phyloP scores from a whole-genome alignment of 177 flowering plant species.

The Tripterygium wilfordii region DNA sequence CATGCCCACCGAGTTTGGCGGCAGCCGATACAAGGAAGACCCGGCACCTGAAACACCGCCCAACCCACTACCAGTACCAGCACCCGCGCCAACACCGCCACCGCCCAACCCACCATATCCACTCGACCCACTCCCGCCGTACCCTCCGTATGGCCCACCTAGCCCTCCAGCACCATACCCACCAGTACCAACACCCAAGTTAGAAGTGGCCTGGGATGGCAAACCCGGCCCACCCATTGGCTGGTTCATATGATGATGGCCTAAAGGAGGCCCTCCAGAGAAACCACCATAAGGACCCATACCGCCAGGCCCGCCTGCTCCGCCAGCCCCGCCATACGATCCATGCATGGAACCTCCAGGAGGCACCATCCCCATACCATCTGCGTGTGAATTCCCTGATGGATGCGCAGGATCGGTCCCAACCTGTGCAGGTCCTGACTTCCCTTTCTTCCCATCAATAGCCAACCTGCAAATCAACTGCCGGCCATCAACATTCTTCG shows the following conservation, averaged over 20 bases:
- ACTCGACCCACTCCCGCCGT: constrained; percentile 10
- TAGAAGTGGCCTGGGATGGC: constrained; percentile 35
- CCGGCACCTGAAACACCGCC: constrained; percentile 8
- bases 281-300: constrained; percentile 41
- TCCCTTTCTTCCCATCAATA: constrained; percentile 76
- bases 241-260: constrained; percentile 37
- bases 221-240: constrained; percentile 32
- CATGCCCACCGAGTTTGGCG: constrained; percentile 40
- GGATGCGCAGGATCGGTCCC: too few species aligned
- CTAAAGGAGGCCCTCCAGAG: constrained; percentile 37
- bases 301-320: constrained; percentile 31
- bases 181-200: constrained; percentile 25
- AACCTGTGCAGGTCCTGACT: too few species aligned
- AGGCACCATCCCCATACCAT: constrained; percentile 13
- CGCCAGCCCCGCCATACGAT: too few species aligned
- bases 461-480: constrained; percentile 81
- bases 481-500: constrained; percentile 72
- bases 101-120: constrained; percentile 10
- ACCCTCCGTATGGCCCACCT: constrained; percentile 23
- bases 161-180: constrained; percentile 21
- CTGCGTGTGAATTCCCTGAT: constrained; percentile 13
- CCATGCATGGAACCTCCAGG: too few species aligned
- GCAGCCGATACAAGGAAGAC: constrained; percentile 47
- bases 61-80: constrained; percentile 14
- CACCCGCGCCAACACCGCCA: too few species aligned